Percentiles rank a stretch among this genome's conserved stretches.
Conservation (phyloP, 345 rosid species). For the Mangifera indica region DNA sequence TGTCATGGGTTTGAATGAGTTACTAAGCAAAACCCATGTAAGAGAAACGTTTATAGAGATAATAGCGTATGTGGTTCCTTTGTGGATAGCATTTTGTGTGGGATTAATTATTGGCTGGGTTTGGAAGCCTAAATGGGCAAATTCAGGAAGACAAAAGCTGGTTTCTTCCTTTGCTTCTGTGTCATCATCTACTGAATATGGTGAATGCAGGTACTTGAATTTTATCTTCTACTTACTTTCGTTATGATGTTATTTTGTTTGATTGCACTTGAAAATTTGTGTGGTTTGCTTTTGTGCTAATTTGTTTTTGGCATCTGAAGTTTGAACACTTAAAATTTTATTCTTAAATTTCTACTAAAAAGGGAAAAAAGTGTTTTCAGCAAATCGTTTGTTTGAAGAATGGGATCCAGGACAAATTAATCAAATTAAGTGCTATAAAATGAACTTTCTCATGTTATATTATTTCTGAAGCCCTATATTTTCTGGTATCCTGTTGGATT, state of each 20-base stretch:
- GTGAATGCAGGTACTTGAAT: slow-evolving; percentile 33
- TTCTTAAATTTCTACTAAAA: too few relatives aligned
- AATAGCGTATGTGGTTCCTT: slow-evolving; percentile 28
- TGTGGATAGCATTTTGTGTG: slow-evolving; percentile 55
- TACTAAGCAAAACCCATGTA: slow-evolving; percentile 15
- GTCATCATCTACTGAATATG: slow-evolving; percentile 32
- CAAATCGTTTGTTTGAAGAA: too few relatives aligned
- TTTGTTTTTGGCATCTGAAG: too few relatives aligned
- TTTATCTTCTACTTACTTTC: neutral
- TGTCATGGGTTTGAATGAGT: slow-evolving; percentile 31
- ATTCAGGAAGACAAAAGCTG: slow-evolving; percentile 18
- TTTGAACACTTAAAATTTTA: too few relatives aligned
- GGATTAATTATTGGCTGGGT: slow-evolving; percentile 63
- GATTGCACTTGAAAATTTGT: neutral
- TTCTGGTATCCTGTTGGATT: too few relatives aligned
- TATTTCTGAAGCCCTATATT: too few relatives aligned
- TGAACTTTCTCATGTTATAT: too few relatives aligned
- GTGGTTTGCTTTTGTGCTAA: too few relatives aligned
- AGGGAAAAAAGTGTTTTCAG: too few relatives aligned
- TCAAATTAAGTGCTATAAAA: too few relatives aligned
- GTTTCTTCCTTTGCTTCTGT: slow-evolving; percentile 26
- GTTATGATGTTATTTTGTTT: neutral
- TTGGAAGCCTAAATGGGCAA: slow-evolving; percentile 68
- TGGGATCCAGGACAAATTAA: too few relatives aligned
- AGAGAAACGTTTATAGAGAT: slow-evolving; percentile 27